Evolutionary conservation across 306 rosid species (phyloP), one percentile per base, ranked within the genome.

Genomic region (Acmispon strigosus): DNA sequence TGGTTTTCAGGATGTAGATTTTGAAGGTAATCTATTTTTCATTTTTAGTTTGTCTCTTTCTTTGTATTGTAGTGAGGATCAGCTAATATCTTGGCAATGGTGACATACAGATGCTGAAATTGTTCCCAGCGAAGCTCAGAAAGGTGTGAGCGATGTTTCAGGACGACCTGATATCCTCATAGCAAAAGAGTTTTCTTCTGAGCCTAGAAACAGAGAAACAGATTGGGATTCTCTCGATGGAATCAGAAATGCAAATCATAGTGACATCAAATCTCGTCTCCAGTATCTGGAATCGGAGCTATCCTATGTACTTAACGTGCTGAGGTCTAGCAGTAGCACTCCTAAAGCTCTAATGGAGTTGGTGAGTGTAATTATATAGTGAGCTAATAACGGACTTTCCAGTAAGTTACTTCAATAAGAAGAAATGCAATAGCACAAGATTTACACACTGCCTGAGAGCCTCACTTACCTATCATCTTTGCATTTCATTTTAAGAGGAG

Each of bases 231-330:
- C 78, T 65, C 48, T 48, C 29, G 42, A 37, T 37, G 70, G 80
- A 58, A 78, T 62, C 59, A 66, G 79, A 57, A 78, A 65, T 69
- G 68, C 80, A 72, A 69, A 64, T 69, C 77, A 53, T 57, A 62
- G 19, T 65, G 85, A 85, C 79, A 54, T 91, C 20, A 78, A 62
- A 76, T 71, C 66, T 65, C 90, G 83, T 50, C 79, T 95, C 80
- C 83, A 76, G 70, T 68, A 73, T 42, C 86, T 91, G 65, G 79
- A 95, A 72, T 84, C 66, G 13, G 93, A 91, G 87, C 91, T 91
- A 52, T 83, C 88, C 61, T 73, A 89, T 36, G 82, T 56, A 18
- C 90, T 87, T 50, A 66, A 56, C 60, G 76, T 52, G 1, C 57
- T 95, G 87, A 87, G 86, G 81, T 81, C 81, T 50, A 81, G 68